Conservation (phyloP, 306 rosid species). For the Sphenostylis stenocarpa region DNA sequence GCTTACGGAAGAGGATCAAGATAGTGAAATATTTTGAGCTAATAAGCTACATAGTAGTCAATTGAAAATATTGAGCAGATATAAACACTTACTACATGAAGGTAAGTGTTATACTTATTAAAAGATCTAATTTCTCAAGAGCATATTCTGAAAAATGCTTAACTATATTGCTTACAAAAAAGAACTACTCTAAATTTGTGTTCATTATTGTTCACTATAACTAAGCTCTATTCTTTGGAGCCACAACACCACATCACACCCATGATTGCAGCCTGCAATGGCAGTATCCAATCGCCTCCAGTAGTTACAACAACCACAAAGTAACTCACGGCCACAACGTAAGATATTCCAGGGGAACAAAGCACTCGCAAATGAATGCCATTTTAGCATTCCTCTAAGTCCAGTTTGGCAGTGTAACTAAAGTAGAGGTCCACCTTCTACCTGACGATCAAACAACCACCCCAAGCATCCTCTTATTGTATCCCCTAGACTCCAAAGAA, state of each 20-base stretch:
- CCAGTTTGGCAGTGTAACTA: neutral
- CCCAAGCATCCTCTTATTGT: slow-evolving; percentile 8
- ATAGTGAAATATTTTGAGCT: neutral
- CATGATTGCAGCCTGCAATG: neutral
- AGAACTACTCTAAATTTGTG: neutral
- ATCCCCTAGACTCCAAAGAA: neutral
- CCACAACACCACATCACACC: neutral
- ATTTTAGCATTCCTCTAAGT: slow-evolving; percentile 9
- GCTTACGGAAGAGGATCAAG: slow-evolving; percentile 2
- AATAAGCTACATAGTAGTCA: neutral
- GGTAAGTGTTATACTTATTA: neutral
- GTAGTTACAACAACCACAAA: neutral
- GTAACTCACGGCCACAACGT: no score
- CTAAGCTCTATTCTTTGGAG: neutral
- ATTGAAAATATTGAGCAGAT: slow-evolving; percentile 1
- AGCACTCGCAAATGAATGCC: neutral
- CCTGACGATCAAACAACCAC: neutral
- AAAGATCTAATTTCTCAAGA: neutral
- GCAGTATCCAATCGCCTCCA: neutral
- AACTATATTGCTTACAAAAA: neutral
- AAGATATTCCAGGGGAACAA: neutral
- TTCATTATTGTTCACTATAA: neutral
- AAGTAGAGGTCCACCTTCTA: slow-evolving; percentile 12
- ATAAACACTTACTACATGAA: neutral
- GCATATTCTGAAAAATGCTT: neutral